Evolutionary conservation across 805 yeast genomes (phyloP).

Genomic region (Metschnikowia reukaufii): DNA sequence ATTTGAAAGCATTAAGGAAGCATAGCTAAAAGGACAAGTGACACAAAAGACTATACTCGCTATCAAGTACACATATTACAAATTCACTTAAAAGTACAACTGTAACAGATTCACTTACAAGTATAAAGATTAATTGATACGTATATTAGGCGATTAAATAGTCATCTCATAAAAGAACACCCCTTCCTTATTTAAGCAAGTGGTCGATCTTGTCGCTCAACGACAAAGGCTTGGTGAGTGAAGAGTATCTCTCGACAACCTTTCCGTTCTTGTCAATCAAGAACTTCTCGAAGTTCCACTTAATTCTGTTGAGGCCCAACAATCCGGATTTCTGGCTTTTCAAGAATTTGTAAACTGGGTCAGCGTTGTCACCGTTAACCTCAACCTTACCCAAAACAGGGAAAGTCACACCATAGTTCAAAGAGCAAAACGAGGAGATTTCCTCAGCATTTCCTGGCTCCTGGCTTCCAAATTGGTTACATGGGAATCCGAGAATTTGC

Average conservation of each 20-base stretch:
- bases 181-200: constrained; percentile 18
- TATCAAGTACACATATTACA: too few species aligned
- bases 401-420: constrained; percentile 89
- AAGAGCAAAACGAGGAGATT: constrained; percentile 67
- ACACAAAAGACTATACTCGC: too few species aligned
- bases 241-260: constrained; percentile 55
- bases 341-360: constrained; percentile 77
- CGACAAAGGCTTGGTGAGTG: constrained; percentile 52
- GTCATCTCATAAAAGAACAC: too few species aligned
- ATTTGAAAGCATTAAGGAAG: too few species aligned
- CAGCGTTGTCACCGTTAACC: constrained; percentile 82
- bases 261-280: constrained; percentile 42
- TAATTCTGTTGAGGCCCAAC: constrained; percentile 41
- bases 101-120: too few species aligned
- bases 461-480: constrained; percentile 45
- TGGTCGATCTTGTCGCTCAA: constrained; percentile 23
- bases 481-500: constrained; percentile 44
- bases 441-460: constrained; percentile 51
- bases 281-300: constrained; percentile 49
- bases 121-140: too few species aligned
- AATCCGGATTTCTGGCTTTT: constrained; percentile 58
- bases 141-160: too few species aligned
- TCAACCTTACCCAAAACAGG: constrained; percentile 84
- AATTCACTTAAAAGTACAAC: too few species aligned
- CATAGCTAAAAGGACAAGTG: too few species aligned